Evolutionary conservation across 495 filamentous ascomycete genomes (phyloP), one percentile per base, ranked within the genome.

Genomic region (Hypoxylon crocopeplum): DNA sequence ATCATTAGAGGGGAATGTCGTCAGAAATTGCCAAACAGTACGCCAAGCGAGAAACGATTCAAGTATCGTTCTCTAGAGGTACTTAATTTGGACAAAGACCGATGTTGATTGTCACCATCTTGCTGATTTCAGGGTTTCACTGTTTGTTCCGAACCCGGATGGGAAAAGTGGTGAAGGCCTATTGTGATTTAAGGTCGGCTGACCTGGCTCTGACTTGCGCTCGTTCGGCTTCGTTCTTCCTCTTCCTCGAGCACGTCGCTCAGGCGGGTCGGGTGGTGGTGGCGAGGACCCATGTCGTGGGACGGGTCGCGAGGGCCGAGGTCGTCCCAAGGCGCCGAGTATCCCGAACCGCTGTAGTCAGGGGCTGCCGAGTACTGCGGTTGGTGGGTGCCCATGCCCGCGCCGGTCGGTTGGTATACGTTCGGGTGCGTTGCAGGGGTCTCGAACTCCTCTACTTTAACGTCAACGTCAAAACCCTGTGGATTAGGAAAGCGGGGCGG

Each of bases 161-260:
- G n/a, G n/a, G 21, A 42, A 44, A 17, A 40, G 39, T 29, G 41
- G 36, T 8, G 15, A 19, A 36, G 38, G 17, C 30, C 12, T 15
- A 40, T 45, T 20, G 24, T 25, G n/a, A 2, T 22, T 55, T 45
- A 79, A 32, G 69, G 68, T 20, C 77, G 75, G 59, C 77, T 79
- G 34, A 78, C 68, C 59, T 75, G 73, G 17, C 62, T 65, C 22
- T 70, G 68, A 67, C 79, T 82, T 4, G 78, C 73, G 41, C 79
- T 82, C 2, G 82, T 83, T 5, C 82, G 75, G 54, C 88, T 88
- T 30, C 83, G 76, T 72, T 93, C 89, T 49, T 96, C 88, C 63
- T 90, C 86, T 34, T 86, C 85, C 58, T 98, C 94, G 7, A 94
- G 80, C 8, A 98, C 93, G 77, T 98, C 94, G 69, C 94, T 97